phyloP scores from a whole-genome alignment of 192 early-diverging fungal species.

The Entrophospora sp. region DNA sequence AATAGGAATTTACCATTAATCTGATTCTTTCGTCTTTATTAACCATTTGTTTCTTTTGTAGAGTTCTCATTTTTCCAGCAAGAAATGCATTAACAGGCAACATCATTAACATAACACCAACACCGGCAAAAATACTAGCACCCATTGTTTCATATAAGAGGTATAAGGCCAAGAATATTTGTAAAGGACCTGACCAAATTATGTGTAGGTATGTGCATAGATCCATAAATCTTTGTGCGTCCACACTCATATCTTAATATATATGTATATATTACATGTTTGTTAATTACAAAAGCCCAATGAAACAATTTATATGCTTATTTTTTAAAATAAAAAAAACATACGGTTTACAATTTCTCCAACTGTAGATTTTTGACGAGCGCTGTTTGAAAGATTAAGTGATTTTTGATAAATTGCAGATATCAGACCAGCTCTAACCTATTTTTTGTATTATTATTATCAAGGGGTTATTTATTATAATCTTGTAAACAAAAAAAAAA shows the following conservation, averaged over 20 bases:
- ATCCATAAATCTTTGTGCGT: constrained; percentile 54
- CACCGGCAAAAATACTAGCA: constrained; percentile 74
- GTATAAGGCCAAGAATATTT: constrained; percentile 65
- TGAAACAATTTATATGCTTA: background rate
- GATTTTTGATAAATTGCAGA: constrained; percentile 83
- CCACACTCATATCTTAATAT: constrained; percentile 47
- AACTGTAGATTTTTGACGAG: constrained; percentile 68
- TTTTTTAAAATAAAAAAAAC: background rate
- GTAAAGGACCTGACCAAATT: constrained; percentile 66
- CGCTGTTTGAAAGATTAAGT: constrained; percentile 65
- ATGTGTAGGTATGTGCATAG: constrained; percentile 66
- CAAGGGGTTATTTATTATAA: background rate
- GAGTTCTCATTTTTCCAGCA: constrained; percentile 50
- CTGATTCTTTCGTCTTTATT: constrained; percentile 55
- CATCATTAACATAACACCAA: constrained; percentile 70
- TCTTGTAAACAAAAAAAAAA: background rate
- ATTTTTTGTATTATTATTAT: background rate
- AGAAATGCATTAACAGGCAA: constrained; percentile 70
- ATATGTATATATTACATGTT: background rate
- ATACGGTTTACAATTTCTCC: constrained; percentile 43
- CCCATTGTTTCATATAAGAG: constrained; percentile 78
- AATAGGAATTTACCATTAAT: constrained; percentile 16
- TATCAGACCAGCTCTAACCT: constrained; percentile 59
- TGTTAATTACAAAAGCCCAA: background rate
- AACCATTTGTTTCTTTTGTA: constrained; percentile 76